Conservation (phyloP, 169 alveolate species). For the Plasmodium inui region DNA sequence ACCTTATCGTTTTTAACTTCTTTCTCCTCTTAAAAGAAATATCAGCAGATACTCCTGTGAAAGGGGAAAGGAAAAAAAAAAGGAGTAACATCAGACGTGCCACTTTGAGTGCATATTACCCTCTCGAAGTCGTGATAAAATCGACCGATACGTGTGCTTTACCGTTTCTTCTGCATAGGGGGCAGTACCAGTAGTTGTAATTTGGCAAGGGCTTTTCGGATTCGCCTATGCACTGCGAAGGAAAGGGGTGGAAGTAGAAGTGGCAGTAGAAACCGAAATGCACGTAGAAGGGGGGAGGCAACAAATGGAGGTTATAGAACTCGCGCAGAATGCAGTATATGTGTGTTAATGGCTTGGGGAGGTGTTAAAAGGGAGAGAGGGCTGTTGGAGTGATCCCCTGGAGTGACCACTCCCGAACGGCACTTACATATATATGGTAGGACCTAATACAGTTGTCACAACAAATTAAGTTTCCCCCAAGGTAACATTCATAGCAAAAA, state of each 20-base stretch:
- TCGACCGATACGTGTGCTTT: not conserved
- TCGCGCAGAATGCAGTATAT: not conserved
- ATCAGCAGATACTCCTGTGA: conserved; percentile 32
- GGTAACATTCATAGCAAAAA: conserved; percentile 77
- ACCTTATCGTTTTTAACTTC: conserved; percentile 42
- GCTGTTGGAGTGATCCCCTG: not conserved
- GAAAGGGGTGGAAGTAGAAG: not conserved
- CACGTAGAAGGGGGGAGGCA: not conserved
- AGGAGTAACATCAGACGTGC: not conserved
- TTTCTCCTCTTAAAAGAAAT: conserved; percentile 26
- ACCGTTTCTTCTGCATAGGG: conserved; percentile 44
- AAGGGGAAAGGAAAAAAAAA: not conserved
- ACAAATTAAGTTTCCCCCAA: conserved; percentile 83
- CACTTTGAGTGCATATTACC: not conserved
- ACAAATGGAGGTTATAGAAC: not conserved
- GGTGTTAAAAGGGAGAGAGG: not conserved
- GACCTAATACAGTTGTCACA: conserved; percentile 82
- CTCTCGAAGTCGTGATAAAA: not conserved
- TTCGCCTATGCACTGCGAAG: conserved; percentile 23
- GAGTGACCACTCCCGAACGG: not conserved
- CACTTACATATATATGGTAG: conserved; percentile 76
- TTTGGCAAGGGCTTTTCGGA: conserved; percentile 33
- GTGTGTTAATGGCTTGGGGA: not conserved
- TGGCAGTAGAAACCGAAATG: not conserved
- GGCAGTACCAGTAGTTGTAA: conserved; percentile 57